Evolutionary conservation across 2,329 filamentous ascomycete species (phyloP).

Genomic region (Periglandula ipomoeae): DNA sequence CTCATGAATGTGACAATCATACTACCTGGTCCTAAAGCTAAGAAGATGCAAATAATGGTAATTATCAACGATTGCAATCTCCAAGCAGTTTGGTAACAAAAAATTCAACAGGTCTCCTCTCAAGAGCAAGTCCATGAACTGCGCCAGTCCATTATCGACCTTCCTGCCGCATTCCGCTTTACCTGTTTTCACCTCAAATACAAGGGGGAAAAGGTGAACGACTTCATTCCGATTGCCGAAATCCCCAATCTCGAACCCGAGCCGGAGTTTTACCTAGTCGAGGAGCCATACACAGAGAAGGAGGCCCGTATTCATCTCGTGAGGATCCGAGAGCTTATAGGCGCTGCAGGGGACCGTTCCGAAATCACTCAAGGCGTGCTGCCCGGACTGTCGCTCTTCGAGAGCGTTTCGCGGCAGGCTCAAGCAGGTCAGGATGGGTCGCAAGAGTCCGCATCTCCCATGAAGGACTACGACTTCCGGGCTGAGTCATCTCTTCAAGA

Average conservation of each 20-base stretch:
- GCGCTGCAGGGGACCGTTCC: constrained; percentile 79
- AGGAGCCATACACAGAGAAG: constrained; percentile 97
- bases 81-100: neutral
- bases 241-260: constrained; percentile 69
- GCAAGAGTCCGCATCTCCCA: constrained; percentile 24
- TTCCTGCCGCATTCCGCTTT: constrained; percentile 88
- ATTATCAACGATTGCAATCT: constrained; percentile 16
- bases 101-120: constrained; percentile 59
- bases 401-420: constrained; percentile 53
- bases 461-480: constrained; percentile 70
- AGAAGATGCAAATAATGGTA: constrained; percentile 80
- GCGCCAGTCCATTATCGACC: constrained; percentile 90
- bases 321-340: constrained; percentile 83
- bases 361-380: constrained; percentile 80
- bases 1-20: constrained; percentile 61
- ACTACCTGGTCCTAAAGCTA: constrained; percentile 64
- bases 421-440: constrained; percentile 27
- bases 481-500: constrained; percentile 57
- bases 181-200: constrained; percentile 98
- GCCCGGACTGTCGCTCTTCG: constrained; percentile 79
- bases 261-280: constrained; percentile 71
- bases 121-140: constrained; percentile 98
- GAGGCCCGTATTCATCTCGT: constrained; percentile 93
- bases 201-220: constrained; percentile 82
- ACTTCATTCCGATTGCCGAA: constrained; percentile 87